These are phyloP conservation scores for Rhodomyrtus psidioides DNA, from an alignment of 441 rosid genomes.

Conservation along the genomic window DNA sequence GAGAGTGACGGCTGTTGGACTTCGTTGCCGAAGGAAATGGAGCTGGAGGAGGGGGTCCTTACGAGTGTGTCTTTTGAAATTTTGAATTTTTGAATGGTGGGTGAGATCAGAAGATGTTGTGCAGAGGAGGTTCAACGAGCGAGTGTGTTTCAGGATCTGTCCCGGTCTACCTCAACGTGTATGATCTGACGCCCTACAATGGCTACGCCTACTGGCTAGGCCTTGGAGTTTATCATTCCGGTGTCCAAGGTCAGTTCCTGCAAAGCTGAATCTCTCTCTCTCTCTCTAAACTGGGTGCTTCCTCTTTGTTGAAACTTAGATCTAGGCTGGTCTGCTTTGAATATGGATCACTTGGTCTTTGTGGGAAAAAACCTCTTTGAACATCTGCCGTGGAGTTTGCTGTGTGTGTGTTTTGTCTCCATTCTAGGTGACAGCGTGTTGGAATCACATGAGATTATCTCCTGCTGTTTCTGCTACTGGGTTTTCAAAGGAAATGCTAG, in stretches of 20 bases:
- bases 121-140: slow-evolving; percentile 42
- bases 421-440: background rate
- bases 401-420: background rate
- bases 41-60: background rate
- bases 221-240: slow-evolving; percentile 94
- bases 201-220: slow-evolving; percentile 97
- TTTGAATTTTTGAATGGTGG: background rate
- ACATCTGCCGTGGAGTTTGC: background rate
- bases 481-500: background rate
- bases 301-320: background rate
- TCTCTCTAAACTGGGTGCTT: background rate
- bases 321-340: background rate
- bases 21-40: background rate
- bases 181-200: slow-evolving; percentile 90
- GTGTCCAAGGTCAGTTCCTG: slow-evolving; percentile 73
- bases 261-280: background rate
- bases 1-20: background rate
- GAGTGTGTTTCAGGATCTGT: slow-evolving; percentile 57
- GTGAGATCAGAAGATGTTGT: slow-evolving; percentile 33
- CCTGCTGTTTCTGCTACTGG: background rate
- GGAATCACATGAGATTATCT: background rate
- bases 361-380: background rate
- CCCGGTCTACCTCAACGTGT: slow-evolving; percentile 85
- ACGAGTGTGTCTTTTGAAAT: background rate
- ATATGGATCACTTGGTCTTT: background rate